Conservation (phyloP, 306 rosid species). For the Trifolium fragiferum region DNA sequence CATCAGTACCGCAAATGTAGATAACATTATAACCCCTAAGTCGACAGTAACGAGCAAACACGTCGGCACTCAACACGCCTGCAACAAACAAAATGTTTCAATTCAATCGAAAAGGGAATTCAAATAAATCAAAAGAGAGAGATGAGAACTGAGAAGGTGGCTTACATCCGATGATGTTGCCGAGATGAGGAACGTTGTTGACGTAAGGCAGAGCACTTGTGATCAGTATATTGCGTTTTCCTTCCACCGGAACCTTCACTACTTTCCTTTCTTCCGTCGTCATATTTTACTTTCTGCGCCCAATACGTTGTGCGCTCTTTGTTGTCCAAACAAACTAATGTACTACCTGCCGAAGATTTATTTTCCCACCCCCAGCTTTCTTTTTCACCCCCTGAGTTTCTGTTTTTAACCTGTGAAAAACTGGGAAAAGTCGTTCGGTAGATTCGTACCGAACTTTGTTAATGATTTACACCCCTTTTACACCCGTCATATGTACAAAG, state of each 20-base stretch:
- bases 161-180: conserved; percentile 87
- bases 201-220: conserved; percentile 96
- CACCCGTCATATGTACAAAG: no score
- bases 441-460: no score
- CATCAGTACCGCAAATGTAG: conserved; percentile 92
- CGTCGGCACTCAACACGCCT: conserved; percentile 96
- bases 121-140: conserved; percentile 31
- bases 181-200: conserved; percentile 96
- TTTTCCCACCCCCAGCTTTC: no score
- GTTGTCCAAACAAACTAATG: no score
- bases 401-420: no score
- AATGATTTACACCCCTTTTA: no score
- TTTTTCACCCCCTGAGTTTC: no score
- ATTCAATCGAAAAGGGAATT: no score
- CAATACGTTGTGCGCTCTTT: no score
- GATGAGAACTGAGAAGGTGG: neutral
- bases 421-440: no score
- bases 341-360: no score
- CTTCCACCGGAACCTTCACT: conserved; percentile 75
- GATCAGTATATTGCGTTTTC: conserved; percentile 83
- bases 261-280: conserved; percentile 14
- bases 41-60: conserved; percentile 89
- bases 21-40: conserved; percentile 80
- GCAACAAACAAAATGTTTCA: conserved; percentile 3
- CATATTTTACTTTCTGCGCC: conserved; percentile 32